phyloP scores from a whole-genome alignment of 352 stramenopile species.

The Pseudoperonospora humuli region DNA sequence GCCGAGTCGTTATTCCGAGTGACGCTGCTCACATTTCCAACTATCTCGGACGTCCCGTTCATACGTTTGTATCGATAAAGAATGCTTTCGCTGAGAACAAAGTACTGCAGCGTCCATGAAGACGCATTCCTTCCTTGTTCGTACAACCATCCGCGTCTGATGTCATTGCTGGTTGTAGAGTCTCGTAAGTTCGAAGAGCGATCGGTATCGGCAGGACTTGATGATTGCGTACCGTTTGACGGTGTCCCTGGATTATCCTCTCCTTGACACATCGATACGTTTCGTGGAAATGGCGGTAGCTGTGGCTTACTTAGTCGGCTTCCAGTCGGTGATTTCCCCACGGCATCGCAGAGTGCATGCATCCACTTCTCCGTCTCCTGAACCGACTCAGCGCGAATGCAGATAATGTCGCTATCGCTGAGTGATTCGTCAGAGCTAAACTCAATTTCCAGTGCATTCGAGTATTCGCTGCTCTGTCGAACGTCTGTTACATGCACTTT shows the following conservation, averaged over 20 bases:
- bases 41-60: slow-evolving; percentile 25
- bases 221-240: slow-evolving; percentile 5
- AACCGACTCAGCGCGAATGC: slow-evolving; percentile 35
- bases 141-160: slow-evolving; percentile 57
- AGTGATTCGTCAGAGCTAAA: slow-evolving; percentile 39
- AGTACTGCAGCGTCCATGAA: slow-evolving; percentile 66
- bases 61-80: slow-evolving; percentile 51
- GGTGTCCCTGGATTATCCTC: background rate
- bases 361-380: slow-evolving; percentile 50
- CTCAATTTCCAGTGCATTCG: slow-evolving; percentile 36
- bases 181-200: slow-evolving; percentile 5
- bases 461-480: slow-evolving; percentile 27
- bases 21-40: slow-evolving; percentile 46
- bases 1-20: slow-evolving; percentile 21
- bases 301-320: slow-evolving; percentile 10
- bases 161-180: background rate
- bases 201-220: slow-evolving; percentile 5
- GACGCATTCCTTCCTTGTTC: slow-evolving; percentile 37
- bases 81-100: slow-evolving; percentile 41
- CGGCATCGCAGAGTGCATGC: slow-evolving; percentile 33
- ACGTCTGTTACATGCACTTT: slow-evolving; percentile 48
- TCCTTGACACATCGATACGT: slow-evolving; percentile 6
- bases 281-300: slow-evolving; percentile 19
- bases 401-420: slow-evolving; percentile 24
- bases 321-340: slow-evolving; percentile 24